Percentiles rank a stretch among this genome's conserved stretches.
phyloP scores from a whole-genome alignment of 202 grass and related monocot genomes.

The Cymbopogon flexuosus region DNA sequence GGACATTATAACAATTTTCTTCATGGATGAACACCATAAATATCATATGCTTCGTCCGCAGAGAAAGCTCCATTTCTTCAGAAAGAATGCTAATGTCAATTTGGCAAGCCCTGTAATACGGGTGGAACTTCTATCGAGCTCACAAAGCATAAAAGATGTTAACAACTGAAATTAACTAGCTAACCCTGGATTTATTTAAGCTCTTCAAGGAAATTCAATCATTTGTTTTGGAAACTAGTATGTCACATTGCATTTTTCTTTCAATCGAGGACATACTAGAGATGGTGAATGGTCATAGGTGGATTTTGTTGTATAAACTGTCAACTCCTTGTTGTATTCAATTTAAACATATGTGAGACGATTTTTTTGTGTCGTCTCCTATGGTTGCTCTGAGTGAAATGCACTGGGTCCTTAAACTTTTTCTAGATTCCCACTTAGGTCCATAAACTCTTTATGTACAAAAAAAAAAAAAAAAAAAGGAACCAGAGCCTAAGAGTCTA shows the following conservation, averaged over 20 bases:
- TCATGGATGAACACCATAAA: background rate
- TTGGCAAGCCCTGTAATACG: background rate
- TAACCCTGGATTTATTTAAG: background rate
- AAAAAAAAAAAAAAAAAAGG: background rate
- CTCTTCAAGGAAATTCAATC: background rate
- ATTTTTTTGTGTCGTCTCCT: background rate
- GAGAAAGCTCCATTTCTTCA: constrained; percentile 25
- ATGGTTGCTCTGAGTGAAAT: background rate
- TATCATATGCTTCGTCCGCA: constrained; percentile 1
- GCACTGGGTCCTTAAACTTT: background rate
- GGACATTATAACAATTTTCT: background rate
- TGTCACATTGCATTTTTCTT: background rate
- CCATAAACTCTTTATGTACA: background rate
- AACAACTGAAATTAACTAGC: constrained; percentile 14
- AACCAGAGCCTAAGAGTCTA: too few relatives aligned
- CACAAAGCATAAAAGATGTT: background rate
- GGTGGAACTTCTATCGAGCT: constrained; percentile 2
- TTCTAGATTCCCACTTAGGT: background rate
- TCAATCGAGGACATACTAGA: background rate
- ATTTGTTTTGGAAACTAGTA: background rate
- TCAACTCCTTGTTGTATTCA: background rate
- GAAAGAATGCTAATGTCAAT: constrained; percentile 14
- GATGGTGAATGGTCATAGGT: background rate
- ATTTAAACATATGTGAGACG: background rate
- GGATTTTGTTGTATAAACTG: background rate